Base-by-base conservation (phyloP, 1,284 basidiomycete species). In the Vanrija pseudolonga region DNA sequence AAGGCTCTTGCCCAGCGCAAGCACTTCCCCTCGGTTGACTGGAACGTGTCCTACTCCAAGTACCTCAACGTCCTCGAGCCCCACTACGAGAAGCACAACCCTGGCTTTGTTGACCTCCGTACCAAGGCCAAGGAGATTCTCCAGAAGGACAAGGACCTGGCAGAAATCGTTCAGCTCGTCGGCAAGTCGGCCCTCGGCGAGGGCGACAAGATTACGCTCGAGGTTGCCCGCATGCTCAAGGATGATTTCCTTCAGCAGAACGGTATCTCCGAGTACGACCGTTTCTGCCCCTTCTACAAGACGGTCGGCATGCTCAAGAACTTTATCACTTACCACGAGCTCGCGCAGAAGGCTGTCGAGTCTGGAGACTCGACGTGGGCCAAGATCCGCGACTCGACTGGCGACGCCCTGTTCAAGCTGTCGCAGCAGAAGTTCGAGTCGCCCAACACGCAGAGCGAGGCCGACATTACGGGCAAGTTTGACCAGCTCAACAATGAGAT, bases 231-330 rank as follows among this genome's bases (percentile, higher is more conserved):
- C 51, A 92, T 98, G 88, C 84, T 98, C 69, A 98, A 76, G 80
- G 90, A 97, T 67, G 96, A 99, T 78, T 98, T 96, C 81, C 79
- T 98, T 72, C 94, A 97, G 77, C 95, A 99, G 79, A 98, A 98
- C 72, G 96, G 96, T 71, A 97, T 98, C 83, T 92, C 89, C 74
- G 90, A 93, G 74, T 98, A 97, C 73, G 95, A 98, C 77, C 85
- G 92, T 53, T 98, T 68, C 80, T 99, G 96, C 71, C 96, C 96
- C 22, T 98, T 98, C 83, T 94, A 93, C 85, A 95, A 95, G 85
- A 95, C 95, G 45, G 88, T 85, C 56, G 90, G 84, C 50, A 99
- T 99, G 96, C 79, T 98, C 70, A 85, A 84, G 71, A 96, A 96
- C 79, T 92, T 97, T 74, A 90, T 98, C 62, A 84, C 85, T n/a